Conservation (phyloP, 768 basidiomycete genomes). For the Calocera cornea region DNA sequence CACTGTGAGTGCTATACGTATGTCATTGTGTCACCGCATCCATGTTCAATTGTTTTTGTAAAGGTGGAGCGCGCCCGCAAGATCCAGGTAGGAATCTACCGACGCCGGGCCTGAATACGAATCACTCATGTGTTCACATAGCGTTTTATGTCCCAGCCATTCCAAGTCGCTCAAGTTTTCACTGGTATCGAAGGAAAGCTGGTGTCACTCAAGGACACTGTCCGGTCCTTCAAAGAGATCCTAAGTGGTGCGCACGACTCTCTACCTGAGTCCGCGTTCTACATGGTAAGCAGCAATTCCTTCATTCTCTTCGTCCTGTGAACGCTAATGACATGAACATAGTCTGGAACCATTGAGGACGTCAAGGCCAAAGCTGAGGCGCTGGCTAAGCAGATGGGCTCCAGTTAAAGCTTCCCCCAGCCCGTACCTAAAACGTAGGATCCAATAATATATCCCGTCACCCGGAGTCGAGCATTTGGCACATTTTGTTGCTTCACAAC, state of each 20-base stretch:
- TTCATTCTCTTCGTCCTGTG: not conserved
- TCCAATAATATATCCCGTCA: not conserved
- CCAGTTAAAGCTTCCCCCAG: not conserved
- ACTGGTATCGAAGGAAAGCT: conserved; percentile 98
- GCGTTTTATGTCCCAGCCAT: conserved; percentile 99
- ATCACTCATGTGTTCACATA: conserved; percentile 18
- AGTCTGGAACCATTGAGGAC: conserved; percentile 89
- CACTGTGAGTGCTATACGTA: conserved; percentile 34
- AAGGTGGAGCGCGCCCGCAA: conserved; percentile 83
- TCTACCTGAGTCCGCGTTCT: conserved; percentile 93
- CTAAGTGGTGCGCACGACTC: conserved; percentile 76
- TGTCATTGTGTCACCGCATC: not conserved
- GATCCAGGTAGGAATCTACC: conserved; percentile 44
- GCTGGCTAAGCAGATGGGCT: conserved; percentile 81
- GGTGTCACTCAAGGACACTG: conserved; percentile 88
- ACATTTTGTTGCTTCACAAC: too few relatives aligned
- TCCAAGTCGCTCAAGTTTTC: conserved; percentile 99
- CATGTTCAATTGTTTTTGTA: not conserved
- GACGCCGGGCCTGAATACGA: not conserved
- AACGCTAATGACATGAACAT: not conserved
- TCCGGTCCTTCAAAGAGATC: conserved; percentile 97
- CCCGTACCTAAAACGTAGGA: not conserved
- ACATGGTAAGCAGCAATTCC: conserved; percentile 56
- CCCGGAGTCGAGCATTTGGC: too few relatives aligned
- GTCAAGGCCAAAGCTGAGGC: conserved; percentile 96